phyloP scores from a whole-genome alignment of 192 early-diverging fungal species.

The Entomortierella lignicola region DNA sequence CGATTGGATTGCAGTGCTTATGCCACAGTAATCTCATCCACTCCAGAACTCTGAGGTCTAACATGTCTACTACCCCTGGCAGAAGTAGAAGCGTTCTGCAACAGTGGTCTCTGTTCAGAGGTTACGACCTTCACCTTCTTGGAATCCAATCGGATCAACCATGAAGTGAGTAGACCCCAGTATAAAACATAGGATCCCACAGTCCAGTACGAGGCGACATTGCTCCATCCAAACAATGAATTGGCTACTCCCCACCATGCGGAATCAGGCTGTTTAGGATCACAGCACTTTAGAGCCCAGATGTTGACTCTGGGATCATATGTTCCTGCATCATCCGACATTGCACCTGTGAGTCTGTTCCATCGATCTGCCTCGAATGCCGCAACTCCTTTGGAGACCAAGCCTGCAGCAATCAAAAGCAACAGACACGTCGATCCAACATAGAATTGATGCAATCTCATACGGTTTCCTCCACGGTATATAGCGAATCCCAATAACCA shows the following conservation, averaged over 20 bases:
- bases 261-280: constrained; percentile 57
- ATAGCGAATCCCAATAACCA: constrained; percentile 75
- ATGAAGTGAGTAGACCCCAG: constrained; percentile 70
- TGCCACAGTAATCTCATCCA: background rate
- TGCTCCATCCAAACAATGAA: constrained; percentile 82
- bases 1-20: too few species aligned
- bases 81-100: constrained; percentile 22
- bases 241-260: constrained; percentile 80
- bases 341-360: constrained; percentile 69
- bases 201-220: constrained; percentile 61
- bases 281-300: constrained; percentile 75
- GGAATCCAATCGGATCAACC: constrained; percentile 61
- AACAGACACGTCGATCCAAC: constrained; percentile 75
- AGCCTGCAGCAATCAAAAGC: constrained; percentile 84
- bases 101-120: constrained; percentile 73
- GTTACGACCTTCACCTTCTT: constrained; percentile 25
- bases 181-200: constrained; percentile 79
- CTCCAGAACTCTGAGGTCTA: background rate
- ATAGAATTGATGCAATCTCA: constrained; percentile 85
- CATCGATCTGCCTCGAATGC: constrained; percentile 76
- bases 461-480: constrained; percentile 73
- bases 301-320: constrained; percentile 66
- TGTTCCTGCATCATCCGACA: constrained; percentile 65
- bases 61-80: background rate
- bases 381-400: constrained; percentile 77